Base-by-base conservation (phyloP, 2,329 filamentous ascomycete genomes). In the Coleophoma eucalyptorum region DNA sequence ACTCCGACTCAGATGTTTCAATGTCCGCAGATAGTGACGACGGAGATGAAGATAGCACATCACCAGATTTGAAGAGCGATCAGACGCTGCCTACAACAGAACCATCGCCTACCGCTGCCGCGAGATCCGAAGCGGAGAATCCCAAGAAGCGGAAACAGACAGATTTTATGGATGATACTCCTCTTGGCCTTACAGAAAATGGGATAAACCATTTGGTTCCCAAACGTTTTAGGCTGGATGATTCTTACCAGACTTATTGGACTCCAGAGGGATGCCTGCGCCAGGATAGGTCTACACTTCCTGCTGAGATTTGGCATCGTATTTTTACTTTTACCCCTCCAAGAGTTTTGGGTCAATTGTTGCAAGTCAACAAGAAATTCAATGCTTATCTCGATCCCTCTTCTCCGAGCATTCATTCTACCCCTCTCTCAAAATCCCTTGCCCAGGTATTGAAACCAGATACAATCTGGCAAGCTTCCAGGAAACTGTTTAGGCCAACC, bases 401-500 rank as follows among this genome's bases (percentile, higher is more conserved):
- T 46, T 73, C 74, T 63, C 58, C 59, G 50, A 48, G 55, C 46
- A 55, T 54, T 56, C 55, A 55, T 45, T 31, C 62, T 71, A 58
- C 58, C 66, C 62, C 68, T 65, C 65, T 61, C 65, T 61, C 67
- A 66, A 54, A 57, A 51, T 62, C 56, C 58, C 58, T 54, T 53
- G 51, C 58, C 54, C 67, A 57, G 57, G 53, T 66, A 41, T 61
- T 77, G 59, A 78, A 79, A 62, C 81, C 86, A 60, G 81, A 90
- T 63, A 69, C 72, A 44, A 83, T 93, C 60, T 93, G 89, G 89
- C 79, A 79, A 64, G 72, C 76, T 57, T 87, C 88, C 60, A 81
- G 88, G 62, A 83, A 83, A 59, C 69, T 72, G 18, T 84, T 81
- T 65, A 80, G 81, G 71, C 81, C 81, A 21, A 78, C 78, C 57